phyloP scores from a whole-genome alignment of 495 filamentous ascomycete genomes.

The Rhypophila decipiens region DNA sequence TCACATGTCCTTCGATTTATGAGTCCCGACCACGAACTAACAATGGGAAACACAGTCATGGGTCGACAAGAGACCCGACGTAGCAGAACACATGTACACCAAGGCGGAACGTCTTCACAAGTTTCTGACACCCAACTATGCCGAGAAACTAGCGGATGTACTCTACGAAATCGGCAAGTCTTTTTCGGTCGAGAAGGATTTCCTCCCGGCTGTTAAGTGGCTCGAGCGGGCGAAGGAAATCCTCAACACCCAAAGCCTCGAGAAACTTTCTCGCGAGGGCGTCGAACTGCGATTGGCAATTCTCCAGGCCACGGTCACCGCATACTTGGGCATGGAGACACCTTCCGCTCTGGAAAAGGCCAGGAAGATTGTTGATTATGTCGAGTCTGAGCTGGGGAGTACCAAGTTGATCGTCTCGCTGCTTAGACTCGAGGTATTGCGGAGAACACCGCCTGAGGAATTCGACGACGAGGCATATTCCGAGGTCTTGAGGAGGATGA shows the following conservation, averaged over 20 bases:
- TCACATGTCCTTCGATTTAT: too few species aligned
- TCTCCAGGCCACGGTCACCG: slow-evolving; percentile 54
- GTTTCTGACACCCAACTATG: slow-evolving; percentile 40
- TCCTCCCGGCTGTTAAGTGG: slow-evolving; percentile 59
- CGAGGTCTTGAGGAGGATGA: slow-evolving; percentile 47
- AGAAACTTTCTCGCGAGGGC: slow-evolving; percentile 51
- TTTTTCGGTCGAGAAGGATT: slow-evolving; percentile 46
- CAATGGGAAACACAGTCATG: slow-evolving; percentile 51
- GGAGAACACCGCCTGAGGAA: slow-evolving; percentile 31
- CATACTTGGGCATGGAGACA: slow-evolving; percentile 40
- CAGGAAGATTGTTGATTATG: slow-evolving; percentile 47
- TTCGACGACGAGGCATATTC: slow-evolving; percentile 47
- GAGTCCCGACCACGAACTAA: too few species aligned
- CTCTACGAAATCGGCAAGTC: slow-evolving; percentile 67
- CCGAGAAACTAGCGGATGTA: slow-evolving; percentile 63
- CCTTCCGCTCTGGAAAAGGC: slow-evolving; percentile 47
- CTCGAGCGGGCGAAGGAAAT: slow-evolving; percentile 61
- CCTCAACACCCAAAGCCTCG: slow-evolving; percentile 49
- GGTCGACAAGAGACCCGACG: slow-evolving; percentile 60
- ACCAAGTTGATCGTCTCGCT: slow-evolving; percentile 54
- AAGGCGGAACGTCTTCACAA: slow-evolving; percentile 41
- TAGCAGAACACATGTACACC: slow-evolving; percentile 71
- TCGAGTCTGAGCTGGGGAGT: slow-evolving; percentile 56
- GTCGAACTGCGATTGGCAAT: slow-evolving; percentile 60
- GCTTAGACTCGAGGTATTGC: slow-evolving; percentile 62